Evolutionary conservation across 2,329 filamentous ascomycete genomes (phyloP), one percentile per base, ranked within the genome.

Genomic region (Allantophomopsis lycopodina): DNA sequence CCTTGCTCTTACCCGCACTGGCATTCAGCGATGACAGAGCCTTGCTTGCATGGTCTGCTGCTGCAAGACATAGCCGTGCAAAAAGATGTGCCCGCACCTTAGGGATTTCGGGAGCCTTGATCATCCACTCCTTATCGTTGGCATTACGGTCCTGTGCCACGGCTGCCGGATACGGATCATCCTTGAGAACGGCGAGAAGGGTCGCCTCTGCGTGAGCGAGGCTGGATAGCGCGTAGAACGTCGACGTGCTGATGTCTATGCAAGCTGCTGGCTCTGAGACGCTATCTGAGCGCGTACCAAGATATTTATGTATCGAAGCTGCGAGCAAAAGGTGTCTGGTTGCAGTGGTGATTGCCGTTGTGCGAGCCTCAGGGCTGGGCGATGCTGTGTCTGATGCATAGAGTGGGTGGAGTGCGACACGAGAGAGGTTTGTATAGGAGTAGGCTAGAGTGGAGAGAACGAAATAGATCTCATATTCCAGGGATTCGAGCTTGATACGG

Each of bases 51-150:
- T 96, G 88, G 49, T 95, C 88, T 1, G 83, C 79, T 0, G 88
- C 85, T 0, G 87, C 85, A 10, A 96, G 70, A 55, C 87, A 96
- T 7, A 96, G 66, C 1, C 89, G 71, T 2, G 87, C 87, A 54
- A 93, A 93, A 2, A 98, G 68, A 52, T 93, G 79, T 7, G 86
- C 86, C 36, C 89, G 78, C 14, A 94, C 87, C 55, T 89, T 88
- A 21, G 87, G 83, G 37, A 95, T 84, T 38, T 86, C 77, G 1
- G 89, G 86, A 0, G 86, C 74, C 51, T 83, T 85, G 58, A 91
- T 93, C 87, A 96, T 96, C 89, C 89, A 98, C 48, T 96, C 89
- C 44, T 74, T 86, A 57, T 88, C 86, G 48, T 80, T 77, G 39
- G 79, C 75, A 54, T 94, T 93, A 36, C 88, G 73, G 41, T 80